Percentiles rank a stretch among this genome's conserved stretches.
Conservation (phyloP, 768 basidiomycete genomes). For the Lactarius deliciosus region DNA sequence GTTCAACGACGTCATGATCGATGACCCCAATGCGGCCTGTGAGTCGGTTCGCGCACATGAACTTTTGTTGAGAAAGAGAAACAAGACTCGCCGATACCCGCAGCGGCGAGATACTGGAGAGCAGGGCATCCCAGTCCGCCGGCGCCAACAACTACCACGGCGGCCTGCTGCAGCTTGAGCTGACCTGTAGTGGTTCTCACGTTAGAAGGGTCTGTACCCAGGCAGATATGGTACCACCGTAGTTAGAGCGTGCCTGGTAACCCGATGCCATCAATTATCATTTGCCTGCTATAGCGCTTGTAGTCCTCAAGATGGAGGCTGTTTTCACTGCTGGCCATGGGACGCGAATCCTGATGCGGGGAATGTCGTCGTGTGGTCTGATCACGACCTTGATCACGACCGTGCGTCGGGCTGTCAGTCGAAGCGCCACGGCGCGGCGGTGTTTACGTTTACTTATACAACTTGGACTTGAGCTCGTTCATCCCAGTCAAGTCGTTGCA, state of each 20-base stretch:
- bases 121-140: slow-evolving; percentile 97
- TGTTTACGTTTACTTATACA: neutral
- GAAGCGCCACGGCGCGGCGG: neutral
- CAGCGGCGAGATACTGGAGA: slow-evolving; percentile 89
- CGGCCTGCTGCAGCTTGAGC: slow-evolving; percentile 70
- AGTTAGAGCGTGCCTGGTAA: slow-evolving; percentile 57
- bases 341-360: neutral
- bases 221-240: slow-evolving; percentile 6
- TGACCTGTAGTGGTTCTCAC: slow-evolving; percentile 56
- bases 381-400: neutral
- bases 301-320: slow-evolving; percentile 60
- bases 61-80: neutral
- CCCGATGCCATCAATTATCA: slow-evolving; percentile 90
- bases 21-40: slow-evolving; percentile 81
- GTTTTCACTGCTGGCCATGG: slow-evolving; percentile 10
- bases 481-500: neutral
- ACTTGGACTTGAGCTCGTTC: neutral
- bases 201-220: neutral
- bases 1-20: slow-evolving; percentile 84
- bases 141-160: slow-evolving; percentile 87
- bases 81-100: slow-evolving; percentile 74
- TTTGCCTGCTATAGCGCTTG: slow-evolving; percentile 90
- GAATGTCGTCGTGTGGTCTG: neutral
- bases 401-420: neutral
- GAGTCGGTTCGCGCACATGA: slow-evolving; percentile 12